A percentile compares a stretch with the other conserved stretches of the same genome.
Conservation (phyloP, 306 rosid genomes). For the Chamaecrista fasciculata region DNA sequence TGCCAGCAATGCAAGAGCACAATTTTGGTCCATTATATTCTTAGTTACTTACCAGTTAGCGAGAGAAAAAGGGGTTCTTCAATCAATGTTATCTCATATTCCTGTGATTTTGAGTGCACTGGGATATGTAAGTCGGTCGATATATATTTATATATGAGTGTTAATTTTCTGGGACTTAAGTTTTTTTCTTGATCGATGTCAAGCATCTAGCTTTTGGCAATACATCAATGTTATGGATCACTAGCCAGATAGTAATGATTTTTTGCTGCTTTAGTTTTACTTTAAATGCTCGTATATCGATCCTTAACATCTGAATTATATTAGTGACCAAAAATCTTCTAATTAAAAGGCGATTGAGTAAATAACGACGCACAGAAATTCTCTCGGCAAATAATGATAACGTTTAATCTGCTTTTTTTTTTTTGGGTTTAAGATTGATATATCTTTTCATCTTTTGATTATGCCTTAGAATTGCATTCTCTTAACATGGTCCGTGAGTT, state of each 20-base stretch:
- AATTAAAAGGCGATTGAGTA: too few species aligned
- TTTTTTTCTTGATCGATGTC: too few species aligned
- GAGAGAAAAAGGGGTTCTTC: not conserved
- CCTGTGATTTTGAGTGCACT: conserved; percentile 41
- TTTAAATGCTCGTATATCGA: not conserved
- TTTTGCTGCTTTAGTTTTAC: conserved; percentile 2
- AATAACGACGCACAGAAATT: too few species aligned
- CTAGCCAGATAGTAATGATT: too few species aligned
- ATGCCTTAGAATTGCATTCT: conserved; percentile 40
- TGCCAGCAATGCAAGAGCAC: not conserved
- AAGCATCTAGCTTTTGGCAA: too few species aligned
- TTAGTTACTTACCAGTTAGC: too few species aligned
- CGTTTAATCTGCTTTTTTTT: too few species aligned
- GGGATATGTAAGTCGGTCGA: conserved; percentile 28
- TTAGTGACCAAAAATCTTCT: too few species aligned
- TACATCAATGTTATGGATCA: too few species aligned
- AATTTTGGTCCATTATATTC: conserved; percentile 38
- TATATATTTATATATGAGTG: too few species aligned
- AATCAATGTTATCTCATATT: conserved; percentile 2
- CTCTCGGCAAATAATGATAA: not conserved
- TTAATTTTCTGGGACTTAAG: not conserved
- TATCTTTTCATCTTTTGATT: conserved; percentile 13
- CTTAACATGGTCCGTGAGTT: conserved; percentile 42
- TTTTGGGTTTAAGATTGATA: conserved; percentile 18
- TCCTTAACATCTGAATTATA: not conserved